Percentiles rank a stretch among this genome's conserved stretches.
Conservation (phyloP, 805 yeast genomes). For the Sugiyamaella americana region DNA sequence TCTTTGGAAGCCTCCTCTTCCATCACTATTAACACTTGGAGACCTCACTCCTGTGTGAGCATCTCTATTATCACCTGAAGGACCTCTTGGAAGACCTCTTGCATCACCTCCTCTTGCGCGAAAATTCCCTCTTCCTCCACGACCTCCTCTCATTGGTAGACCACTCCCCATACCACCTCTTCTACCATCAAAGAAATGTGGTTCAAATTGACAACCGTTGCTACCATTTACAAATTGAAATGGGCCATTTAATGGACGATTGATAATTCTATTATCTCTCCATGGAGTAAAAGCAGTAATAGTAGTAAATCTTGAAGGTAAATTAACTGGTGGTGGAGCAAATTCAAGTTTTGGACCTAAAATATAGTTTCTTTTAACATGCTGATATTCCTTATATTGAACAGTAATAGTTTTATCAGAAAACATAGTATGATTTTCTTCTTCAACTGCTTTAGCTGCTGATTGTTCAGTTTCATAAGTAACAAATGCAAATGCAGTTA, state of each 20-base stretch:
- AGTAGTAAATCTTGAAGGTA: slow-evolving; percentile 22
- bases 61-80: background rate
- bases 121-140: background rate
- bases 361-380: slow-evolving; percentile 19
- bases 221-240: no score
- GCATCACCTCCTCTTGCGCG: no score
- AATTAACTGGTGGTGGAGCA: slow-evolving; percentile 80
- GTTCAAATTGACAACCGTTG: no score
- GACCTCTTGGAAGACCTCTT: background rate
- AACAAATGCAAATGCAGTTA: slow-evolving; percentile 58
- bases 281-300: background rate
- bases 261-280: background rate
- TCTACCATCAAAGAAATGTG: background rate
- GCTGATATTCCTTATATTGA: slow-evolving; percentile 64
- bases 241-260: no score
- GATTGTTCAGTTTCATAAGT: slow-evolving; percentile 57
- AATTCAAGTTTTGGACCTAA: slow-evolving; percentile 42
- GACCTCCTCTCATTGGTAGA: background rate
- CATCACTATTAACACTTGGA: background rate
- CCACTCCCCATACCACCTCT: background rate
- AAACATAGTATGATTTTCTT: slow-evolving; percentile 63
- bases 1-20: background rate
- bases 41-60: background rate
- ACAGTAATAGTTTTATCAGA: slow-evolving; percentile 74
- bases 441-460: slow-evolving; percentile 81